phyloP scores from a whole-genome alignment of 192 early-diverging fungal genomes.

The Gryganskiella cystojenkinii region DNA sequence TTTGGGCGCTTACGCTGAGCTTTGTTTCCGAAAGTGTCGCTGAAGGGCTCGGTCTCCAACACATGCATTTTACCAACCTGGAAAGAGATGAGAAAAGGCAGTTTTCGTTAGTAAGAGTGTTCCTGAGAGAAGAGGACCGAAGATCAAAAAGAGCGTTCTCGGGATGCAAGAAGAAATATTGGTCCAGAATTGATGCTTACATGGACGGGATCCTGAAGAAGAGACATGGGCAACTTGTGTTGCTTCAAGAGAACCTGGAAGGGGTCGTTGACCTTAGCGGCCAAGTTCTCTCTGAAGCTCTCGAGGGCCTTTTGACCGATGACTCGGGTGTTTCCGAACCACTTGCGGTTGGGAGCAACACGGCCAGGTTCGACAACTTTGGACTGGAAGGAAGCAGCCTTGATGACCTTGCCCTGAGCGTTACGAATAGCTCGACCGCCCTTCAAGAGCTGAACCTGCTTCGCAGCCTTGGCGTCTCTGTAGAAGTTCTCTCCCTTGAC shows the following conservation, averaged over 20 bases:
- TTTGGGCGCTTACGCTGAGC: constrained; percentile 96
- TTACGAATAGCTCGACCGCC: constrained; percentile 87
- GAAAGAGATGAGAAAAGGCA: too few species aligned
- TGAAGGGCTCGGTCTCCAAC: constrained; percentile 94
- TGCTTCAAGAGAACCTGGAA: constrained; percentile 94
- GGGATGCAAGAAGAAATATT: background rate
- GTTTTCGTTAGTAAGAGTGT: background rate
- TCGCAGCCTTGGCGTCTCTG: constrained; percentile 94
- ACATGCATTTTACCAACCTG: constrained; percentile 80
- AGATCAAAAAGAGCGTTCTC: background rate
- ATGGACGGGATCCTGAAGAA: constrained; percentile 85
- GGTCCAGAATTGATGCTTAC: constrained; percentile 66
- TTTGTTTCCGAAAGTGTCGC: constrained; percentile 93
- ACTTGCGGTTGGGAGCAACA: constrained; percentile 94
- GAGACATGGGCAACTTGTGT: constrained; percentile 96
- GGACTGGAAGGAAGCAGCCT: constrained; percentile 91
- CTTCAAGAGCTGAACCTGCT: constrained; percentile 93
- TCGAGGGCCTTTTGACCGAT: constrained; percentile 95
- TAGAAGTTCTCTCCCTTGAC: constrained; percentile 99
- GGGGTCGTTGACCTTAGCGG: constrained; percentile 88
- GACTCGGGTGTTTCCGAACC: constrained; percentile 98
- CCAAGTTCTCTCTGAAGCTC: constrained; percentile 92
- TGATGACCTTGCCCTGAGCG: constrained; percentile 89
- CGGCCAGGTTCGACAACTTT: constrained; percentile 79
- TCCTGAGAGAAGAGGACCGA: background rate